A percentile compares a stretch with the other conserved stretches of the same genome.
phyloP scores from a whole-genome alignment of 2,329 filamentous ascomycete genomes.

The Lasiodiplodia sp. region DNA sequence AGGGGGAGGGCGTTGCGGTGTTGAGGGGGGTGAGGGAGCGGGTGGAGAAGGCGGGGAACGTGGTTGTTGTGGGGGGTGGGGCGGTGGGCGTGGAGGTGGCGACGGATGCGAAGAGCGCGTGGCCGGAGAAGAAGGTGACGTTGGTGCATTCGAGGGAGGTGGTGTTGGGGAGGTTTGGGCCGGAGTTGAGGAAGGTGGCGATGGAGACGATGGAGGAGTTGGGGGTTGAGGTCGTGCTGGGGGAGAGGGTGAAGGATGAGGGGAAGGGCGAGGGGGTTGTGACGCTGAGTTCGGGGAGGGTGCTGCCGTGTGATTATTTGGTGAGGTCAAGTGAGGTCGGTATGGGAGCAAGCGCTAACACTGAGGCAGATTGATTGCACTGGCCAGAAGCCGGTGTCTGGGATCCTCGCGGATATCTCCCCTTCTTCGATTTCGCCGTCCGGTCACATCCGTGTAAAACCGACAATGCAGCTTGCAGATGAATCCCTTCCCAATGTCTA shows the following conservation, averaged over 20 bases:
- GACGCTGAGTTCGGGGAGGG: constrained; percentile 55
- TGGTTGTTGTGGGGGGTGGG: constrained; percentile 1
- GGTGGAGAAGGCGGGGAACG: neutral
- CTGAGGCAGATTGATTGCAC: constrained; percentile 62
- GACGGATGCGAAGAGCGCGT: constrained; percentile 64
- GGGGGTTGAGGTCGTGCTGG: constrained; percentile 60
- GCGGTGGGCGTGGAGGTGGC: constrained; percentile 51
- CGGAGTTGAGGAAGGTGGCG: constrained; percentile 48
- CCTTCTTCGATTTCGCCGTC: constrained; percentile 55
- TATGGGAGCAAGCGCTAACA: neutral
- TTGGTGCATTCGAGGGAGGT: constrained; percentile 64
- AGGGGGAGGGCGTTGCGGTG: constrained; percentile 52
- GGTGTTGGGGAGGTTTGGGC: constrained; percentile 61
- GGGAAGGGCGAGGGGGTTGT: constrained; percentile 49
- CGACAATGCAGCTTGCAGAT: constrained; percentile 64
- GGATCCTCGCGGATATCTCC: constrained; percentile 54
- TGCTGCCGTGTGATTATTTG: constrained; percentile 59
- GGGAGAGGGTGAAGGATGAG: constrained; percentile 54
- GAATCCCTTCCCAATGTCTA: constrained; percentile 61
- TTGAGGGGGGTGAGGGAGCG: constrained; percentile 51
- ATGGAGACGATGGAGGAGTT: constrained; percentile 54
- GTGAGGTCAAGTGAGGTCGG: neutral
- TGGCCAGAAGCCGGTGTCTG: constrained; percentile 65
- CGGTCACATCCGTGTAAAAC: constrained; percentile 61
- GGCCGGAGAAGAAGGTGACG: constrained; percentile 63